Conservation (phyloP, 1,284 basidiomycete genomes). For the Anthracocystis walkeri region DNA sequence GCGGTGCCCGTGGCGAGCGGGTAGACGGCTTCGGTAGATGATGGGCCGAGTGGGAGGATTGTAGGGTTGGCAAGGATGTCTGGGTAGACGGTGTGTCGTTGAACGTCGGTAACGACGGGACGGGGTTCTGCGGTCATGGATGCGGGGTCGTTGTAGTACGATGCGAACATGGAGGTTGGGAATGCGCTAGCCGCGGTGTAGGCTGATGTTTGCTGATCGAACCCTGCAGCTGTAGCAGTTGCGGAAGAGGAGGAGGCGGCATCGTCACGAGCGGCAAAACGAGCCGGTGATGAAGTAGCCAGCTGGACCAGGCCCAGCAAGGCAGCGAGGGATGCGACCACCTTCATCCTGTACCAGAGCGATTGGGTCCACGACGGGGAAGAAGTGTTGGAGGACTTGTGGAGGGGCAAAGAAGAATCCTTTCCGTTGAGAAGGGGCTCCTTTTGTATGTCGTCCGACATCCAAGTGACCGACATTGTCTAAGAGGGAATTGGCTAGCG, state of each 20-base stretch:
- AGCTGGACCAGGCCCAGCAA: slow-evolving; percentile 24
- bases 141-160: slow-evolving; percentile 51
- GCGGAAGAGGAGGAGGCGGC: not conserved
- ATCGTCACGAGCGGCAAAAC: slow-evolving; percentile 13
- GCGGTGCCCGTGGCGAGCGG: slow-evolving; percentile 64
- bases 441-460: slow-evolving; percentile 53
- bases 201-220: slow-evolving; percentile 30
- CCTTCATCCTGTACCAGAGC: slow-evolving; percentile 42
- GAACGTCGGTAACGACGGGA: slow-evolving; percentile 59
- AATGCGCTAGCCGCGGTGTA: slow-evolving; percentile 66
- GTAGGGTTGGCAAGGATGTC: slow-evolving; percentile 77
- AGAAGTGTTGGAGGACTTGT: slow-evolving; percentile 1
- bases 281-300: slow-evolving; percentile 27
- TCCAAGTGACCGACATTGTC: slow-evolving; percentile 9
- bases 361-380: not conserved
- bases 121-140: slow-evolving; percentile 55
- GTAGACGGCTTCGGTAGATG: slow-evolving; percentile 50
- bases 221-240: slow-evolving; percentile 1
- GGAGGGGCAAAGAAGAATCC: not conserved
- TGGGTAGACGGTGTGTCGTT: slow-evolving; percentile 46
- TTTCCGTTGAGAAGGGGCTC: slow-evolving; percentile 5
- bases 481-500: slow-evolving; percentile 3
- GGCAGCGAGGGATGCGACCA: slow-evolving; percentile 24
- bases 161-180: slow-evolving; percentile 64
- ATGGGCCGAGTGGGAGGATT: slow-evolving; percentile 75